These are phyloP conservation scores for Meyerozyma smithsonii DNA, from an alignment of 1,139 yeast genomes.

Conservation along the genomic window DNA sequence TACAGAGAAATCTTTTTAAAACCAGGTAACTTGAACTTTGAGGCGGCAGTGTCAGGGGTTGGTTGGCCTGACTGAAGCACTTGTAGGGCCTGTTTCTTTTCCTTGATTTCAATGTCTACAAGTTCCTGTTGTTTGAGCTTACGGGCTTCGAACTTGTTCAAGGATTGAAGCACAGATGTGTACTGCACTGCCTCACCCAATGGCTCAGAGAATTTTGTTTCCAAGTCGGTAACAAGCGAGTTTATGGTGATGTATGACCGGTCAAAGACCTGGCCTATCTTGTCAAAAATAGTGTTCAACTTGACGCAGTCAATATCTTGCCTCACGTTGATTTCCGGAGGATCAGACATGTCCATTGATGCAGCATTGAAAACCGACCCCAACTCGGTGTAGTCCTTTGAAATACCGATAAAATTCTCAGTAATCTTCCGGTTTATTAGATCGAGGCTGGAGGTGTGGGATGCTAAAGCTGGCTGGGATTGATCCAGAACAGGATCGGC, in stretches of 20 bases:
- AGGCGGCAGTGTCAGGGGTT: not conserved
- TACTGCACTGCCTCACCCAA: constrained; percentile 78
- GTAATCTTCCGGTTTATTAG: constrained; percentile 63
- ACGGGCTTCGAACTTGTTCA: constrained; percentile 64
- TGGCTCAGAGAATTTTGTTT: constrained; percentile 77
- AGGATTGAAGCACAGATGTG: constrained; percentile 60
- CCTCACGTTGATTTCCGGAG: constrained; percentile 16
- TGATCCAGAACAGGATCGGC: not conserved
- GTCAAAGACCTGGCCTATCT: constrained; percentile 78
- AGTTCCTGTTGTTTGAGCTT: constrained; percentile 65
- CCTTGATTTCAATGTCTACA: constrained; percentile 49
- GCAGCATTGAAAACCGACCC: constrained; percentile 72
- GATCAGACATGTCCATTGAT: constrained; percentile 56
- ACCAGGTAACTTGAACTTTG: constrained; percentile 22
- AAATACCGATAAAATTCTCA: constrained; percentile 57
- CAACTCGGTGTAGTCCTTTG: constrained; percentile 63
- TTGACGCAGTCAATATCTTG: constrained; percentile 26
- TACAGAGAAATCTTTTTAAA: constrained; percentile 56
- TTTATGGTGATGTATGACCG: constrained; percentile 64
- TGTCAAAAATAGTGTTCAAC: constrained; percentile 48
- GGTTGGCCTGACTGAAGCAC: not conserved
- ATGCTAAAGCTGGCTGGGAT: constrained; percentile 2
- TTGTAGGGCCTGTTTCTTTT: constrained; percentile 37
- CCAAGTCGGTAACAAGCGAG: constrained; percentile 61
- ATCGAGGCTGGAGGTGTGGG: constrained; percentile 47